Conservation (phyloP, 2,329 filamentous ascomycete genomes). For the Bipolaris bicolor region DNA sequence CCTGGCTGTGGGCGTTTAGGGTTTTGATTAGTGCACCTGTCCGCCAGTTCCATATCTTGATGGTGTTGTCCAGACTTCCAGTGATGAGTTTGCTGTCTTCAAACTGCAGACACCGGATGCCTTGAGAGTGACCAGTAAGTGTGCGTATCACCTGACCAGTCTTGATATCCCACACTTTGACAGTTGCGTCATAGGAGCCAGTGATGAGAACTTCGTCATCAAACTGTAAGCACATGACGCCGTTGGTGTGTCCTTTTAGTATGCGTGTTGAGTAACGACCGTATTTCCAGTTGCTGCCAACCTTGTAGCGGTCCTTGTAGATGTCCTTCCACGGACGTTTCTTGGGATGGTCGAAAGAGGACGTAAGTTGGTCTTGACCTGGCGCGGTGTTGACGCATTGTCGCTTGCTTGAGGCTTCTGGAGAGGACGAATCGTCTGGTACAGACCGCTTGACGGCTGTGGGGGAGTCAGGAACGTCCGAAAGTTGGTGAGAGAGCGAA, state of each 20-base stretch:
- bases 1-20: constrained; percentile 77
- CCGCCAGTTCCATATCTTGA: constrained; percentile 97
- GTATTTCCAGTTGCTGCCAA: constrained; percentile 97
- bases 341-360: constrained; percentile 57
- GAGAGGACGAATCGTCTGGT: constrained; percentile 31
- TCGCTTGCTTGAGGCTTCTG: constrained; percentile 42
- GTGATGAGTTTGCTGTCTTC: constrained; percentile 91
- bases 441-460: constrained; percentile 39
- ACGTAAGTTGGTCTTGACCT: constrained; percentile 47
- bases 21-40: constrained; percentile 87
- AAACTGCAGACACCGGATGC: constrained; percentile 89
- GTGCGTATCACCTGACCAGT: constrained; percentile 87
- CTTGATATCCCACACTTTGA: constrained; percentile 95
- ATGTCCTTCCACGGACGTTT: constrained; percentile 91
- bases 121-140: constrained; percentile 78
- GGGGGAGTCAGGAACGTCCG: constrained; percentile 25
- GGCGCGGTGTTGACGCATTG: constrained; percentile 33
- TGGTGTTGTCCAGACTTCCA: constrained; percentile 82
- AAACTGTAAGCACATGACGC: constrained; percentile 79
- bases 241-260: constrained; percentile 87
- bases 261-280: constrained; percentile 84
- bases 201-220: constrained; percentile 91
- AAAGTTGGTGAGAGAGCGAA: constrained; percentile 17
- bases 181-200: constrained; percentile 91
- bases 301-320: constrained; percentile 92